phyloP scores from a whole-genome alignment of 176 grass and related monocot genomes.

The Triticum dicoccoides region DNA sequence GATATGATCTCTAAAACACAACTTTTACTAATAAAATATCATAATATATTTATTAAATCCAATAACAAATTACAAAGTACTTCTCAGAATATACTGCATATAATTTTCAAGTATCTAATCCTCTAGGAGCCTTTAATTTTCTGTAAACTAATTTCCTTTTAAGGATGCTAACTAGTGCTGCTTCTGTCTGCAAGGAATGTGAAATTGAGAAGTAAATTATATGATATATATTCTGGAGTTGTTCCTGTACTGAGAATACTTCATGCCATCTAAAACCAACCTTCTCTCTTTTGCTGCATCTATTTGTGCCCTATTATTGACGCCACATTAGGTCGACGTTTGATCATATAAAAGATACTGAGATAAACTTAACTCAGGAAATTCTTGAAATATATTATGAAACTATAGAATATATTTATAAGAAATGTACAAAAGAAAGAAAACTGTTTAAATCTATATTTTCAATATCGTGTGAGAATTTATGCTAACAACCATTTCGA shows the following conservation, averaged over 20 bases:
- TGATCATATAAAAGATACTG: background rate
- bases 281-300: background rate
- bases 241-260: background rate
- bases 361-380: background rate
- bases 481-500: no score
- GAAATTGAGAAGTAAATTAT: background rate
- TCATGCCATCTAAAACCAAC: background rate
- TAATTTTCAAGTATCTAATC: background rate
- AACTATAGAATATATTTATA: background rate
- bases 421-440: no score
- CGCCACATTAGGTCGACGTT: background rate
- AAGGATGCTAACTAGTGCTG: background rate
- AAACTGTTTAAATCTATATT: no score
- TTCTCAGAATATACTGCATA: background rate
- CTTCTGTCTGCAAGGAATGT: background rate
- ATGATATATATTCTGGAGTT: background rate
- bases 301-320: background rate
- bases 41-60: background rate
- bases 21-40: background rate
- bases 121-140: background rate
- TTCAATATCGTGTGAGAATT: no score
- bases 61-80: background rate
- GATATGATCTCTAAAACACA: background rate
- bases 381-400: background rate
- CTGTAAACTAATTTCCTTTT: background rate